These are phyloP conservation scores for Lentinus polychrous DNA, from an alignment of 1,284 basidiomycete species.

Conservation along the genomic window DNA sequence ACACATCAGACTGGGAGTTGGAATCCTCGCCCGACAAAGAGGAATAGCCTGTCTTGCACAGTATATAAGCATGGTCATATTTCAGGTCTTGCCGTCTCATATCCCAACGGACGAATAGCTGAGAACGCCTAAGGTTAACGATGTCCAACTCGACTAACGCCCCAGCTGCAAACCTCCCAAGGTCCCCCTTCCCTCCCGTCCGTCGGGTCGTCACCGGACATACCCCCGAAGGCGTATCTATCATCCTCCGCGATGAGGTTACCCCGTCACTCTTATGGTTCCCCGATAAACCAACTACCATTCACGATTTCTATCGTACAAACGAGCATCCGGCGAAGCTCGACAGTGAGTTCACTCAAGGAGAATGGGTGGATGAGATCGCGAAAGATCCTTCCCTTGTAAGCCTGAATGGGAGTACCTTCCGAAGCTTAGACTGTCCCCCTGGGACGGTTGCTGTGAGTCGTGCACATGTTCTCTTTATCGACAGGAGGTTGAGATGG, in stretches of 20 bases:
- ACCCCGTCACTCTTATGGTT: background rate
- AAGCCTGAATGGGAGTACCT: slow-evolving; percentile 12
- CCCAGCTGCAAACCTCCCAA: too few relatives aligned
- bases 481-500: background rate
- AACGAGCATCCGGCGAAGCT: slow-evolving; percentile 13
- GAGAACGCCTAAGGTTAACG: too few relatives aligned
- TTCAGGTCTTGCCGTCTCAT: too few relatives aligned
- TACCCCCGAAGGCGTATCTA: slow-evolving; percentile 11
- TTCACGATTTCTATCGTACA: slow-evolving; percentile 13
- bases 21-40: too few relatives aligned
- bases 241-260: background rate
- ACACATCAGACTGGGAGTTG: too few relatives aligned
- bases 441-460: slow-evolving; percentile 14
- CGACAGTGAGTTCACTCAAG: slow-evolving; percentile 15
- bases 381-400: slow-evolving; percentile 6
- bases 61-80: too few relatives aligned
- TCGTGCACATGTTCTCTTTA: background rate
- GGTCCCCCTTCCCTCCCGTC: slow-evolving; percentile 11
- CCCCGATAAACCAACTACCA: background rate
- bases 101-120: too few relatives aligned
- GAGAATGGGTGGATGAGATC: slow-evolving; percentile 16
- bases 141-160: too few relatives aligned
- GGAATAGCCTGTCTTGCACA: too few relatives aligned
- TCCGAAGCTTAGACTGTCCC: slow-evolving; percentile 15
- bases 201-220: slow-evolving; percentile 21